phyloP scores from a whole-genome alignment of 1,284 basidiomycete species.

The Tetrapyrgos nigripes region DNA sequence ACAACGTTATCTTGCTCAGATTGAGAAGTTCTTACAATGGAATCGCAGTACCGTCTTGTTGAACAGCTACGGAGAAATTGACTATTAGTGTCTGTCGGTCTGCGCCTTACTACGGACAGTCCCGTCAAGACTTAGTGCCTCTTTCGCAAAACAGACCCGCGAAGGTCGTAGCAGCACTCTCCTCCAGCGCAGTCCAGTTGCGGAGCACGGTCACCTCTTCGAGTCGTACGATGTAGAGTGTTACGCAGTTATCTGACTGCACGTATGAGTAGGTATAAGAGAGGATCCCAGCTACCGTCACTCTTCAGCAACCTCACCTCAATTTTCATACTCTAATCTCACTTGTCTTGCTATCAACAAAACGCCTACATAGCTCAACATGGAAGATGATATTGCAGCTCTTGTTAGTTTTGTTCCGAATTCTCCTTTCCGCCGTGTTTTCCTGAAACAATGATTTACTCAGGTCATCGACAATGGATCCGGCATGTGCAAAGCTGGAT shows the following conservation, averaged over 20 bases:
- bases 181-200: not conserved
- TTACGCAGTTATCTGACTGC: not conserved
- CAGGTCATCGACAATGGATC: slow-evolving; percentile 22
- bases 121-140: too few species aligned
- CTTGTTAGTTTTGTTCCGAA: not conserved
- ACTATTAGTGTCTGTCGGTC: too few species aligned
- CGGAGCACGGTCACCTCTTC: not conserved
- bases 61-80: too few species aligned
- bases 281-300: not conserved
- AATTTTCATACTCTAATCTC: not conserved
- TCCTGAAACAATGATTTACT: not conserved
- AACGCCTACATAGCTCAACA: not conserved
- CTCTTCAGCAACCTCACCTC: not conserved
- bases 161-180: too few species aligned
- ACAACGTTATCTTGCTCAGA: too few species aligned
- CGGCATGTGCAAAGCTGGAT: slow-evolving; percentile 20
- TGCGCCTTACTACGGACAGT: too few species aligned
- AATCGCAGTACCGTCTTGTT: too few species aligned
- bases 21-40: too few species aligned
- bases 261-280: too few species aligned
- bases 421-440: not conserved
- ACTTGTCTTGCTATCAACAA: not conserved
- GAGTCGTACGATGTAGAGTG: not conserved
- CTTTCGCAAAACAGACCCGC: too few species aligned
- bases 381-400: slow-evolving; percentile 18